These are phyloP conservation scores for Mortierella sp. DNA, from an alignment of 371 early-diverging fungal species.

Conservation along the genomic window DNA sequence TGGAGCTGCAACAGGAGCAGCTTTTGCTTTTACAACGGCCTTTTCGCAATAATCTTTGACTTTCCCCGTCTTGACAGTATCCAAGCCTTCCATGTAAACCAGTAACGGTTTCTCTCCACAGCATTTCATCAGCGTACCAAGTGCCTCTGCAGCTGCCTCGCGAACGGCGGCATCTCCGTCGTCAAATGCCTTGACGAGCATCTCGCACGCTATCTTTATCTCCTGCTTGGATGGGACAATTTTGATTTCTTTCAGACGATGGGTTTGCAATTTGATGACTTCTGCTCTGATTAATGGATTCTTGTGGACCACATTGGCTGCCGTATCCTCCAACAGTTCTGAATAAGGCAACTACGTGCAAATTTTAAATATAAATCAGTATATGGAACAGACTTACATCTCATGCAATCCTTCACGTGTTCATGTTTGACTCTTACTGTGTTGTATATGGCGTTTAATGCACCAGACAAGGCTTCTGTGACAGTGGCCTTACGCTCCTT, in stretches of 20 bases:
- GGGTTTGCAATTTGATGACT: slow-evolving; percentile 75
- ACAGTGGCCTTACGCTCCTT: slow-evolving; percentile 95
- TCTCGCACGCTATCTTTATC: slow-evolving; percentile 80
- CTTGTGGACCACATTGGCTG: slow-evolving; percentile 80
- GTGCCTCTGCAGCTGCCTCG: slow-evolving; percentile 86
- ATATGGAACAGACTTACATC: background rate
- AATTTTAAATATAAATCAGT: background rate
- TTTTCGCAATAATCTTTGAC: slow-evolving; percentile 88
- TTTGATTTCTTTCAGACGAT: slow-evolving; percentile 77
- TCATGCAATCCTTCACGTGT: too few relatives aligned
- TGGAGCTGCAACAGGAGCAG: slow-evolving; percentile 57
- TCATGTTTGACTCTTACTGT: slow-evolving; percentile 60
- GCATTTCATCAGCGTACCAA: slow-evolving; percentile 92
- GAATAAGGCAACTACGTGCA: slow-evolving; percentile 57
- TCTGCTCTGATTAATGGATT: slow-evolving; percentile 93
- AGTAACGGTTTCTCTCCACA: slow-evolving; percentile 84
- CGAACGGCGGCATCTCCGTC: slow-evolving; percentile 91
- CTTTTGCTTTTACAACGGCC: slow-evolving; percentile 81
- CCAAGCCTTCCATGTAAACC: slow-evolving; percentile 85
- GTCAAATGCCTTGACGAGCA: slow-evolving; percentile 82
- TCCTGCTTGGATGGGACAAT: slow-evolving; percentile 83
- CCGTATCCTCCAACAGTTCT: slow-evolving; percentile 80
- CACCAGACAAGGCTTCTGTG: slow-evolving; percentile 82
- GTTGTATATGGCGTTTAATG: slow-evolving; percentile 88
- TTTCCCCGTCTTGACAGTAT: slow-evolving; percentile 88